Percentiles rank a stretch among this genome's conserved stretches.
phyloP scores from a whole-genome alignment of 306 rosid species.

The Casuarina cunninghamiana region DNA sequence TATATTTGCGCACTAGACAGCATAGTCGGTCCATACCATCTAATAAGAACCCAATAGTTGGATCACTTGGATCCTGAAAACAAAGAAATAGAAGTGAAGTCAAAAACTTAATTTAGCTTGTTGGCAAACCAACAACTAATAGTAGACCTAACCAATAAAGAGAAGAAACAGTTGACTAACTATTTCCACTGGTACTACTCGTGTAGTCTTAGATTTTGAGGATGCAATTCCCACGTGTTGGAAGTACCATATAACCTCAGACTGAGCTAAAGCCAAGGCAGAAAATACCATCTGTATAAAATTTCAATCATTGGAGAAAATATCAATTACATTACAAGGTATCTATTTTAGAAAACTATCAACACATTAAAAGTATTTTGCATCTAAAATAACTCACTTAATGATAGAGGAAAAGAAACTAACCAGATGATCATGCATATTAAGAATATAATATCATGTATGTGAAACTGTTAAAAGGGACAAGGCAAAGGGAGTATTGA shows the following conservation, averaged over 20 bases:
- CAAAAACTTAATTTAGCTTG: constrained; percentile 31
- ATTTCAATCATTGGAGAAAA: constrained; percentile 33
- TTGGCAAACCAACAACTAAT: constrained; percentile 13
- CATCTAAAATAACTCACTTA: not conserved
- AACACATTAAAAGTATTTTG: not conserved
- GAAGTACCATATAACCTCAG: constrained; percentile 94
- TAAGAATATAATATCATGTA: not conserved
- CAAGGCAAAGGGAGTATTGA: too few relatives aligned
- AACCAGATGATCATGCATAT: not conserved
- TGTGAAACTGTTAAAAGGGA: too few relatives aligned
- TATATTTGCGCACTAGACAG: constrained; percentile 94
- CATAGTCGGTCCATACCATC: constrained; percentile 96
- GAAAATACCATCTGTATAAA: constrained; percentile 92
- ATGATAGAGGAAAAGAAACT: not conserved
- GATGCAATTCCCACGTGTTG: constrained; percentile 92
- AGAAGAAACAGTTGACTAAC: constrained; percentile 51
- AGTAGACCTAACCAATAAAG: constrained; percentile 20
- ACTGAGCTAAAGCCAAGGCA: constrained; percentile 97
- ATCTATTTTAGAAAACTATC: not conserved
- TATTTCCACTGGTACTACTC: constrained; percentile 73
- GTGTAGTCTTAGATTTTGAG: constrained; percentile 77
- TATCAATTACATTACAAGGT: not conserved
- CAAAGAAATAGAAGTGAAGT: constrained; percentile 26
- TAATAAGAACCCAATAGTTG: constrained; percentile 88
- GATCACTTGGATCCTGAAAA: constrained; percentile 93